Evolutionary conservation across 179 eudicot species (phyloP), one percentile per base, ranked within the genome.

Genomic region (Nepenthes alata): DNA sequence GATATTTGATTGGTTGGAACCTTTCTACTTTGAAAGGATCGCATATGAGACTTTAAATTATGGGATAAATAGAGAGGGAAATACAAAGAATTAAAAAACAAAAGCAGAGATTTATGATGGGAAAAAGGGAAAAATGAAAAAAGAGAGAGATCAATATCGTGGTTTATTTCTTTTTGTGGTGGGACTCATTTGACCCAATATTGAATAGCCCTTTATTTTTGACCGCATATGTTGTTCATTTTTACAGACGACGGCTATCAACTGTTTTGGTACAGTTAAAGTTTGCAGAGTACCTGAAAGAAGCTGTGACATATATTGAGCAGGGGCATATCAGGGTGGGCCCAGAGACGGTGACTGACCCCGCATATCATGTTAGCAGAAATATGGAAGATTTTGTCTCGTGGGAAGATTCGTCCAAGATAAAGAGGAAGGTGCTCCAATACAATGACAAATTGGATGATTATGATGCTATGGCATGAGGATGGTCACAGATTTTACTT

Each of bases 301-400:
- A 90, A 72, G 95, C 97, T 2, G 85, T 87, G 58, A 87, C 94
- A 11, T 90, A 85, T 73, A 85, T 90, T 14, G 96, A 94, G 70
- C 97, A 94, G 72, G 97, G 99, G 41, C 99, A 94, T 69, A 69
- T 94, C 41, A 91, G 97, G 25, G 96, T 90, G 34, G 99, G 99
- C 59, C 83, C 91, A 11, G 96, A 94, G 4, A 81, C 89, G 0
- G 86, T 94, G 51, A 85, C 96, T 6, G 99, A 94, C 64, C 97
- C 99, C 4, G 99, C 99, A 45, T 94, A 72, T 67, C 94, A 87
- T 62, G 99, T 94, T 14, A 94, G 97, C 13, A 83, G 99, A 70
- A 87, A 82, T 57, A 80, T 94, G 97, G 97, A 94, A 75, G 97
- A 94, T 67, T 83, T 90, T 48, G 67, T 90, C 11, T 90, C 96